Percentiles rank a stretch among this genome's conserved stretches.
These are phyloP conservation scores for Mycena albidolilacea DNA, from an alignment of 768 basidiomycete species.

Conservation along the genomic window DNA sequence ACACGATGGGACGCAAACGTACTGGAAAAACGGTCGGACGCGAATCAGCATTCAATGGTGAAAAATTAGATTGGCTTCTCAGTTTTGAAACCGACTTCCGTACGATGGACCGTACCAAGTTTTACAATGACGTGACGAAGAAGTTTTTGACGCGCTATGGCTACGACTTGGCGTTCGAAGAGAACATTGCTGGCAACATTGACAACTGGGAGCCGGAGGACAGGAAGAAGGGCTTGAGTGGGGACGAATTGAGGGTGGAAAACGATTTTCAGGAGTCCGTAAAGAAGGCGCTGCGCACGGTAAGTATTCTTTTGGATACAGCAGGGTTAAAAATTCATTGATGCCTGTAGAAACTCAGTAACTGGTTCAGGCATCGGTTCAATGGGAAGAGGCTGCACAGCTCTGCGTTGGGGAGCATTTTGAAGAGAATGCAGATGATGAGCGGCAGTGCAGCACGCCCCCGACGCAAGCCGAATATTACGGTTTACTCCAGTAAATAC, in stretches of 20 bases:
- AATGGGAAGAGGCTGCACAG: conserved; percentile 9
- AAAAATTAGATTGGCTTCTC: conserved; percentile 11
- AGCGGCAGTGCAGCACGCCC: background rate
- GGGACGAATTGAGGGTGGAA: conserved; percentile 11
- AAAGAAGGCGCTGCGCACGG: background rate
- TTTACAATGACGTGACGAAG: conserved; percentile 17
- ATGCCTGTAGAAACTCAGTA: conserved; percentile 23
- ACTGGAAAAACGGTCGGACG: background rate
- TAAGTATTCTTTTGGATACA: background rate
- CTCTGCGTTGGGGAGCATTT: background rate
- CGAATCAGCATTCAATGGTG: background rate
- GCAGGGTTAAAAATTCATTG: too few species aligned
- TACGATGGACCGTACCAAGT: background rate
- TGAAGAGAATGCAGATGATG: conserved; percentile 13
- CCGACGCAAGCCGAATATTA: background rate
- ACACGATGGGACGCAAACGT: background rate
- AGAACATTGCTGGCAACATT: background rate
- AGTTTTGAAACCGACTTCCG: background rate
- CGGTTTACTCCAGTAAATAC: conserved; percentile 15
- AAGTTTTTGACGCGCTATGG: conserved; percentile 14
- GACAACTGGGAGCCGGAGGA: background rate
- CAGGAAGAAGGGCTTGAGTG: background rate
- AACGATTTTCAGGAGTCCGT: background rate
- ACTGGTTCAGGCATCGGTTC: conserved; percentile 25
- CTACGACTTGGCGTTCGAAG: conserved; percentile 7